Evolutionary conservation across 2,329 filamentous ascomycete genomes (phyloP).

Genomic region (Cladosporium velox): DNA sequence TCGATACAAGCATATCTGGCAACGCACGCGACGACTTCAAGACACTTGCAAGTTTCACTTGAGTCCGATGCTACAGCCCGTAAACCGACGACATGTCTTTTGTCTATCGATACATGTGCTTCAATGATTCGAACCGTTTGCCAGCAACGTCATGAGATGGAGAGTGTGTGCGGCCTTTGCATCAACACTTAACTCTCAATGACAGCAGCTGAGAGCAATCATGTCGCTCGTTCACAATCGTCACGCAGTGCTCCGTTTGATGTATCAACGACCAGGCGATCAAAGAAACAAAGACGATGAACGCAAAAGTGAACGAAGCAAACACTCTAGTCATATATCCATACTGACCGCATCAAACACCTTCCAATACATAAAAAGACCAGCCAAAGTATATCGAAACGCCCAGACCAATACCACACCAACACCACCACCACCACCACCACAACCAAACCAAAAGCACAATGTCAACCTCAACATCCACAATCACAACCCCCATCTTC

Average conservation of each 20-base stretch:
- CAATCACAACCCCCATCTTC: not conserved
- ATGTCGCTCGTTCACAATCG: not conserved
- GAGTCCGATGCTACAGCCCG: not conserved
- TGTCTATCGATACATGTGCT: not conserved
- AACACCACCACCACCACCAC: not conserved
- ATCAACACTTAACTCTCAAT: not conserved
- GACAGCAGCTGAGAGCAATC: not conserved
- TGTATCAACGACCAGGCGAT: not conserved
- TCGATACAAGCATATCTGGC: not conserved
- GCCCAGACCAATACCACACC: not conserved
- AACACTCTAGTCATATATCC: not conserved
- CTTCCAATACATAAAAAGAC: not conserved
- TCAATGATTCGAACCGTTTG: not conserved
- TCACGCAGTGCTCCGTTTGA: not conserved
- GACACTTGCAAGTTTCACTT: not conserved
- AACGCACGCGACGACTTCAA: not conserved
- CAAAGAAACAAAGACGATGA: not conserved
- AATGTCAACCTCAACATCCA: not conserved
- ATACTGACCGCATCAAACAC: not conserved
- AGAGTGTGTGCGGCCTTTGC: not conserved
- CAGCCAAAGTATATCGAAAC: not conserved
- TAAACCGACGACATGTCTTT: not conserved
- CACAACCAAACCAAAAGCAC: not conserved
- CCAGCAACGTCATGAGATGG: not conserved
- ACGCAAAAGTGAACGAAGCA: not conserved